Evolutionary conservation across 306 rosid species (phyloP).

Genomic region (Dalbergia cultrata): DNA sequence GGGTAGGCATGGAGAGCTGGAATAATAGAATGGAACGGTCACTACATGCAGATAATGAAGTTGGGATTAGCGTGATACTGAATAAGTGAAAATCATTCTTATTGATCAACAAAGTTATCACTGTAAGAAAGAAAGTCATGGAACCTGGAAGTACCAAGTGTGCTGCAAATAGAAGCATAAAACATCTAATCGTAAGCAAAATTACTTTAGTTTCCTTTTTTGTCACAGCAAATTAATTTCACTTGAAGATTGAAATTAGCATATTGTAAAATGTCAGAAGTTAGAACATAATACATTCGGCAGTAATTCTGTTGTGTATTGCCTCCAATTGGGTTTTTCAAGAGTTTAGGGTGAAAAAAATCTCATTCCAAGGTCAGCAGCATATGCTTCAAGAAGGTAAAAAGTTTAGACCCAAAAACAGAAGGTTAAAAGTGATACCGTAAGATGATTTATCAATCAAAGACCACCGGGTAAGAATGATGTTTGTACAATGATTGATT

Average conservation of each 20-base stretch:
- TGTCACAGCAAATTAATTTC: neutral
- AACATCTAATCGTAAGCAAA: neutral
- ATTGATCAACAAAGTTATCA: neutral
- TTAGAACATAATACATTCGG: neutral
- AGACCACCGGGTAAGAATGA: no score
- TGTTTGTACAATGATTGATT: no score
- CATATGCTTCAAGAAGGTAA: no score
- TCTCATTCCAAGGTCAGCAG: no score
- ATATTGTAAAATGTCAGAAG: neutral
- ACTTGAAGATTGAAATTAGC: neutral
- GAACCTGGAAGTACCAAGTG: neutral
- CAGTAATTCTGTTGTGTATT: no score
- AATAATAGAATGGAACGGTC: neutral
- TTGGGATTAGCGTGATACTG: neutral
- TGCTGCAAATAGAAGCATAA: neutral
- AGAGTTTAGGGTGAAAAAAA: no score
- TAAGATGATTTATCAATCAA: no score
- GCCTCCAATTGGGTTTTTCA: no score
- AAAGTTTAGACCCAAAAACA: no score
- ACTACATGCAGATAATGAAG: conserved; percentile 2
- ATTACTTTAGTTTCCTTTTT: no score
- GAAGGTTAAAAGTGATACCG: no score
- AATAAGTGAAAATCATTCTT: neutral
- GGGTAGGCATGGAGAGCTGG: neutral
- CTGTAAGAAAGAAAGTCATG: neutral